phyloP scores from a whole-genome alignment of 164 flowering plant species.

The Chloranthus sessilifolius region DNA sequence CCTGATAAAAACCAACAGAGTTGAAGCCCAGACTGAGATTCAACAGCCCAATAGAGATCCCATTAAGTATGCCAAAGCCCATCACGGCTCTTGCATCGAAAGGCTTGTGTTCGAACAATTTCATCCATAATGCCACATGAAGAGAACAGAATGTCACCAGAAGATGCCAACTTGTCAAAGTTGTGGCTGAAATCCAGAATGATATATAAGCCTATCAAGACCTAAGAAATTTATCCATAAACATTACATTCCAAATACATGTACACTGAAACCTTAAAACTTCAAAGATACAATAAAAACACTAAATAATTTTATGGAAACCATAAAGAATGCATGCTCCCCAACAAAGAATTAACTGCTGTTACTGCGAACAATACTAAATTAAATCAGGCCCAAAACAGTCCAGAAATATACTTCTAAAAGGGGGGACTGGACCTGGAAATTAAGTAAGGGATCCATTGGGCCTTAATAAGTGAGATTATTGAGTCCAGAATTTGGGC shows the following conservation, averaged over 20 bases:
- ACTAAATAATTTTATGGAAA: too few relatives aligned
- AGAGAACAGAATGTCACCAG: slow-evolving; percentile 95
- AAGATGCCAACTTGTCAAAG: slow-evolving; percentile 98
- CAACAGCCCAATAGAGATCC: slow-evolving; percentile 82
- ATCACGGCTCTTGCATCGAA: slow-evolving; percentile 75
- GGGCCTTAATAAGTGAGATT: too few relatives aligned
- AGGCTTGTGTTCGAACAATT: slow-evolving; percentile 88
- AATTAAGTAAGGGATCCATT: too few relatives aligned
- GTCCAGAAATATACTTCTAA: too few relatives aligned
- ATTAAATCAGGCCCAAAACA: too few relatives aligned
- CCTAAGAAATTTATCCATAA: neutral
- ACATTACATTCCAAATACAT: neutral
- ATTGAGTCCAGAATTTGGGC: too few relatives aligned
- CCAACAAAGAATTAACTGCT: too few relatives aligned
- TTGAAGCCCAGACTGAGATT: slow-evolving; percentile 94
- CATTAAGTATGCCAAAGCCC: slow-evolving; percentile 93
- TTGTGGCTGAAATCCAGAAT: slow-evolving; percentile 56
- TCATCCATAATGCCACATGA: slow-evolving; percentile 85
- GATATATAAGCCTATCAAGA: slow-evolving; percentile 6
- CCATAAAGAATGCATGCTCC: too few relatives aligned
- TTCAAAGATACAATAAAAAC: too few relatives aligned
- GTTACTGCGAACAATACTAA: too few relatives aligned
- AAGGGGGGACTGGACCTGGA: too few relatives aligned
- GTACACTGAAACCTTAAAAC: neutral
- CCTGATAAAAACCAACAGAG: slow-evolving; percentile 98